These are phyloP conservation scores for Aegle marmelos DNA, from an alignment of 345 rosid species.

Conservation along the genomic window DNA sequence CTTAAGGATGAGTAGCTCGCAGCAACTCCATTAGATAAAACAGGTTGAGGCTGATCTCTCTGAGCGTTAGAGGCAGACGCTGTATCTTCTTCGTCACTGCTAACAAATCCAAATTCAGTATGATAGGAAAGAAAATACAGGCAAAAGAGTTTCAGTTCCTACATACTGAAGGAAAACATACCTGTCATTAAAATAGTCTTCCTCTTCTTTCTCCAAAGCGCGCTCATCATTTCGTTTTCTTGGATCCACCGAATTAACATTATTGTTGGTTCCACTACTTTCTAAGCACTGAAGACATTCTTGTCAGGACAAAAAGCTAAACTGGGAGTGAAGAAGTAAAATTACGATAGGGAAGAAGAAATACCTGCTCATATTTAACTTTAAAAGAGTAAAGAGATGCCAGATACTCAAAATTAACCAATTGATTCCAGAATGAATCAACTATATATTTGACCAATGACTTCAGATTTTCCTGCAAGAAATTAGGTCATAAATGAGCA, in stretches of 20 bases:
- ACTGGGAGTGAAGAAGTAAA: conserved; percentile 10
- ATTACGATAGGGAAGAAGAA: conserved; percentile 7
- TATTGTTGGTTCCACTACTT: conserved; percentile 50
- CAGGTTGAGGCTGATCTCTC: conserved; percentile 54
- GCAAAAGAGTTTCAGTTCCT: background rate
- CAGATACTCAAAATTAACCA: conserved; percentile 60
- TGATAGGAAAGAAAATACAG: background rate
- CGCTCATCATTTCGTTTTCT: conserved; percentile 82
- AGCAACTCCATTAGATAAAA: conserved; percentile 70
- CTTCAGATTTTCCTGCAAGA: conserved; percentile 75
- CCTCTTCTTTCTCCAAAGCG: conserved; percentile 95
- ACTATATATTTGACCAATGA: conserved; percentile 68
- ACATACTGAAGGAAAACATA: conserved; percentile 16
- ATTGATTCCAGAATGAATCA: conserved; percentile 79
- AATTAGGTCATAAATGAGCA: conserved; percentile 17
- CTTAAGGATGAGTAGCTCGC: conserved; percentile 50
- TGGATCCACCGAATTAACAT: conserved; percentile 48
- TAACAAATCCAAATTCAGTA: conserved; percentile 23
- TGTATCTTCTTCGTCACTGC: conserved; percentile 93
- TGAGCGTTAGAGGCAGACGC: conserved; percentile 63
- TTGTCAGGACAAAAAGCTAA: conserved; percentile 17
- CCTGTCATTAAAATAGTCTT: conserved; percentile 99
- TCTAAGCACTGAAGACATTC: conserved; percentile 69
- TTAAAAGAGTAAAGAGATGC: conserved; percentile 57
- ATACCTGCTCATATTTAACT: conserved; percentile 82